Evolutionary conservation across 2,329 filamentous ascomycete species (phyloP).

Genomic region (Xylaria polymorpha): DNA sequence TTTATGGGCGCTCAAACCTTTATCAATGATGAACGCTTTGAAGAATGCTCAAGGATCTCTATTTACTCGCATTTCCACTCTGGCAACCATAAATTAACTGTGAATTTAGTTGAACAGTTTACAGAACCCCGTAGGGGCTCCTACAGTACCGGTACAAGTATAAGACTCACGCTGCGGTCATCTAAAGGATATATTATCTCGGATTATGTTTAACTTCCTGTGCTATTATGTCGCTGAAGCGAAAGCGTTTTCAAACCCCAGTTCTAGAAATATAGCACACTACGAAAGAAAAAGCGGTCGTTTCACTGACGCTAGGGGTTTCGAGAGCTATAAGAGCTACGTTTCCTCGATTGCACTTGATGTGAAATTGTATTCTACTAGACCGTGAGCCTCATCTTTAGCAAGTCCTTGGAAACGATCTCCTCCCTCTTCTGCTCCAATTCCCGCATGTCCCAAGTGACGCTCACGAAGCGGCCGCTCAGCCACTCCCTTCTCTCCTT

Average conservation of each 20-base stretch:
- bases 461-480: slow-evolving; percentile 44
- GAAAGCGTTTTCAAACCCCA: neutral
- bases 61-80: no score
- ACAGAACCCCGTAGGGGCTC: no score
- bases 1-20: no score
- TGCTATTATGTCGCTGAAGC: neutral
- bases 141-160: no score
- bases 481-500: slow-evolving; percentile 39
- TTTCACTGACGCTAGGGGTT: neutral
- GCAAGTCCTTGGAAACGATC: slow-evolving; percentile 42
- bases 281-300: neutral
- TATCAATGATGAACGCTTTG: no score
- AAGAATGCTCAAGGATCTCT: no score
- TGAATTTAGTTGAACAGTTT: no score
- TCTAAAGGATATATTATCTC: no score
- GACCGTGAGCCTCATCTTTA: slow-evolving; percentile 42
- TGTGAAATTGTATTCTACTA: neutral
- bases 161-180: neutral
- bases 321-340: neutral
- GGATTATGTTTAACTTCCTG: neutral
- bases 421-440: slow-evolving; percentile 44
- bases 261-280: neutral
- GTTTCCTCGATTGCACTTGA: neutral
- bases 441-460: slow-evolving; percentile 47
- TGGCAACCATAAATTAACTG: no score